A percentile compares a stretch with the other conserved stretches of the same genome.
These are phyloP conservation scores for Populus hybrid DNA, from an alignment of 441 rosid genomes.

Conservation along the genomic window DNA sequence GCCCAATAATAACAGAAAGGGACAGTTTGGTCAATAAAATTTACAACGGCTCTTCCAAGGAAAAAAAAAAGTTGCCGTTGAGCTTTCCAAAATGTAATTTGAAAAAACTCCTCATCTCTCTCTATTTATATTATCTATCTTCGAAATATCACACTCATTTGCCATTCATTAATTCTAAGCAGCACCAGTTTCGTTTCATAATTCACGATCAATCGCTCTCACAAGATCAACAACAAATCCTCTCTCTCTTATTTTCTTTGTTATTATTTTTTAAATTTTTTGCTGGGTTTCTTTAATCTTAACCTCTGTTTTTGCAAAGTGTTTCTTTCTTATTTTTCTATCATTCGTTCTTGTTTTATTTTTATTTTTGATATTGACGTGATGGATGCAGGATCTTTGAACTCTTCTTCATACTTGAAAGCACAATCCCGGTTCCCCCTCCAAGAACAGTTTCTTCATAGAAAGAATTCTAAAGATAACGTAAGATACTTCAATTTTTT, in stretches of 20 bases:
- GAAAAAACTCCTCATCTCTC: background rate
- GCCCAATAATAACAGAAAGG: background rate
- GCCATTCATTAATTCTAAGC: background rate
- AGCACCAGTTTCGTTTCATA: background rate
- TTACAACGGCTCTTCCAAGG: background rate
- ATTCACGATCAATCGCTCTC: background rate
- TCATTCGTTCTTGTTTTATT: background rate
- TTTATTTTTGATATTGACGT: conserved; percentile 3
- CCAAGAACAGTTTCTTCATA: conserved; percentile 45
- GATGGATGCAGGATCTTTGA: conserved; percentile 56
- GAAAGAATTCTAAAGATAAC: conserved; percentile 50
- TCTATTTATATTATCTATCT: background rate
- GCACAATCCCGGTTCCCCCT: conserved; percentile 50
- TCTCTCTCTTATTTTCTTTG: too few species aligned
- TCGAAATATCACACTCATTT: background rate
- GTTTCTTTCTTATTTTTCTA: background rate
- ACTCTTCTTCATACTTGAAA: conserved; percentile 37
- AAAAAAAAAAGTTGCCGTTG: background rate
- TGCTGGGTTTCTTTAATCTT: background rate
- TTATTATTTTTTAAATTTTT: too few species aligned
- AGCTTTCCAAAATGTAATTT: background rate
- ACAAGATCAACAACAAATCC: background rate
- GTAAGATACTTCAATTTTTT: conserved; percentile 20
- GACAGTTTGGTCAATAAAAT: background rate
- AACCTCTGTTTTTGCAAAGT: background rate